A percentile compares a stretch with the other conserved stretches of the same genome.
Conservation (phyloP, 345 rosid genomes). For the Populus alba region DNA sequence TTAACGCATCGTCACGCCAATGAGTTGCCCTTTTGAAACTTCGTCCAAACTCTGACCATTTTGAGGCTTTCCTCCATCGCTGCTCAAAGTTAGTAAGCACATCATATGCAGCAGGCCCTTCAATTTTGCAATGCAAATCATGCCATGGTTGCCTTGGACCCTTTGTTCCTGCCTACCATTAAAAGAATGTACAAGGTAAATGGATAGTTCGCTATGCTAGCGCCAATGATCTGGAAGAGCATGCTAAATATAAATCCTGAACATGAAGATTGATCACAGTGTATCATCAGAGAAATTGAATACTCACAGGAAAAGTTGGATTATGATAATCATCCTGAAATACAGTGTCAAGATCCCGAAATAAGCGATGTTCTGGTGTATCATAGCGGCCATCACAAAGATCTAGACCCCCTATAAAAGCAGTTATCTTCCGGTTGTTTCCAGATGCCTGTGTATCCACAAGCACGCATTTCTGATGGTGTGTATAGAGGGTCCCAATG, state of each 20-base stretch:
- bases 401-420: slow-evolving; percentile 68
- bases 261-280: neutral
- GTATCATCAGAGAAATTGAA: neutral
- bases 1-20: slow-evolving; percentile 81
- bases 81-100: slow-evolving; percentile 83
- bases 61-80: slow-evolving; percentile 86
- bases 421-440: slow-evolving; percentile 53
- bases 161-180: slow-evolving; percentile 51
- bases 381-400: slow-evolving; percentile 82
- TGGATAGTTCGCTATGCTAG: neutral
- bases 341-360: slow-evolving; percentile 53
- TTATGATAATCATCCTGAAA: slow-evolving; percentile 54
- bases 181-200: neutral
- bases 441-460: slow-evolving; percentile 67
- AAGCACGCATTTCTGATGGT: slow-evolving; percentile 74
- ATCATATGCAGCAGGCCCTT: slow-evolving; percentile 96
- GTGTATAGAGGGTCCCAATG: slow-evolving; percentile 68
- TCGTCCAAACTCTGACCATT: slow-evolving; percentile 60
- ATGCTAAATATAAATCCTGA: neutral
- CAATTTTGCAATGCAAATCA: slow-evolving; percentile 81
- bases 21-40: slow-evolving; percentile 56
- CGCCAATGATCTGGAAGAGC: neutral
- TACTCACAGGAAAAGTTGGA: slow-evolving; percentile 65
- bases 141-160: slow-evolving; percentile 93
- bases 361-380: slow-evolving; percentile 62